These are phyloP conservation scores for Beta vulgaris DNA, from an alignment of 148 eudicot species.

Conservation along the genomic window DNA sequence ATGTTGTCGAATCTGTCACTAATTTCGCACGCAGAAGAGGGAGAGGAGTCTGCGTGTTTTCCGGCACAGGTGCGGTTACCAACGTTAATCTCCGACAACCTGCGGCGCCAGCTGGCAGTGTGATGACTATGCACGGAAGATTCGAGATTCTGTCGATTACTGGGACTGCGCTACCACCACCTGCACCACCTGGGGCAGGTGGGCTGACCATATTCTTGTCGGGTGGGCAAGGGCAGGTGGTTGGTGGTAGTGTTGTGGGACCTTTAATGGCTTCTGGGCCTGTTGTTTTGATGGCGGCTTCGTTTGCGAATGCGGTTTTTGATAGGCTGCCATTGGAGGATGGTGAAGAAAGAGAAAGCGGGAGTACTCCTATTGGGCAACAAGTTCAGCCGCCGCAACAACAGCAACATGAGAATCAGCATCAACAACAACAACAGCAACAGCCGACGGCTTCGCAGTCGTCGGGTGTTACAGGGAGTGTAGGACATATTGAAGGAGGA, in stretches of 20 bases:
- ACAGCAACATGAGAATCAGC: background rate
- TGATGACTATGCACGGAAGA: conserved; percentile 39
- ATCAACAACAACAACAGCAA: conserved; percentile 1
- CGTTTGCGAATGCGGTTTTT: conserved; percentile 69
- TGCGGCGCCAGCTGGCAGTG: conserved; percentile 28
- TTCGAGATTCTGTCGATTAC: conserved; percentile 37
- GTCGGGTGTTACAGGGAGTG: conserved; percentile 34
- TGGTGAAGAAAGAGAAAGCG: conserved; percentile 39
- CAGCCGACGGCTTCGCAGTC: conserved; percentile 36
- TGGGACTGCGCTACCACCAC: conserved; percentile 49
- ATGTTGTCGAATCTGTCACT: conserved; percentile 36
- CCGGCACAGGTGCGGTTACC: conserved; percentile 37
- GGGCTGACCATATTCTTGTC: conserved; percentile 58
- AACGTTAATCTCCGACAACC: conserved; percentile 40
- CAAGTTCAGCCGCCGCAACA: background rate
- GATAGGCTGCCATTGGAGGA: conserved; percentile 60
- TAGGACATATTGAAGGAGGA: conserved; percentile 18
- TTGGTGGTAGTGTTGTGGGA: conserved; percentile 64
- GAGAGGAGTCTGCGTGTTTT: conserved; percentile 36
- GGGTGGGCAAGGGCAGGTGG: conserved; percentile 69
- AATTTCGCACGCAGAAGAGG: conserved; percentile 37
- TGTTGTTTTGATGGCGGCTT: conserved; percentile 59
- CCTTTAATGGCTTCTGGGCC: conserved; percentile 59
- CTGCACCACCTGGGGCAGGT: conserved; percentile 51
- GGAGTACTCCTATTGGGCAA: background rate